Evolutionary conservation across 768 basidiomycete genomes (phyloP).

Genomic region (Porpolomopsis calyptriformis): DNA sequence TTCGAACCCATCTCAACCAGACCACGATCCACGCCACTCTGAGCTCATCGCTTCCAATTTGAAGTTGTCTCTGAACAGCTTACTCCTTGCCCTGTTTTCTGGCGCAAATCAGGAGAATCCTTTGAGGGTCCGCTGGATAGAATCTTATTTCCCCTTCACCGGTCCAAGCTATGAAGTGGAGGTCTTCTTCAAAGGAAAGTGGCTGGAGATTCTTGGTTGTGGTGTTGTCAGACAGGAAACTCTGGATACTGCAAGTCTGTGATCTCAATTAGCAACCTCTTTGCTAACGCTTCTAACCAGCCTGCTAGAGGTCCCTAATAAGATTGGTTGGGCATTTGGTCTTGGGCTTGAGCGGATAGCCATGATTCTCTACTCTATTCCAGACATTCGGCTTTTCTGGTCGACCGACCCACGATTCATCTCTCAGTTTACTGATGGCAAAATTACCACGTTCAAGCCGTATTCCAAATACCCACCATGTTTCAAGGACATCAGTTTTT

Average conservation of each 20-base stretch:
- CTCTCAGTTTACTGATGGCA: slow-evolving; percentile 68
- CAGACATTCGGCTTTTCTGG: slow-evolving; percentile 98
- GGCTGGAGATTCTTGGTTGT: slow-evolving; percentile 92
- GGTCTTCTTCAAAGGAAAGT: slow-evolving; percentile 90
- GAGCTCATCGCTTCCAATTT: slow-evolving; percentile 73
- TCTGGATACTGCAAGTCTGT: slow-evolving; percentile 75
- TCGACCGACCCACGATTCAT: slow-evolving; percentile 80
- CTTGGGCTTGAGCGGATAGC: slow-evolving; percentile 94
- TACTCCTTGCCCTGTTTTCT: slow-evolving; percentile 78
- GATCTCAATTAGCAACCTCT: background rate
- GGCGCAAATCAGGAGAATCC: slow-evolving; percentile 51
- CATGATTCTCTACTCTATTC: slow-evolving; percentile 94
- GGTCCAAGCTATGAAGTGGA: slow-evolving; percentile 97
- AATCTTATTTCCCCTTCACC: slow-evolving; percentile 97
- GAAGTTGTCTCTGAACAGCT: slow-evolving; percentile 79
- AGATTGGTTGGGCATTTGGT: slow-evolving; percentile 97
- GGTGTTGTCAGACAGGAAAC: slow-evolving; percentile 89
- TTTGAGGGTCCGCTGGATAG: slow-evolving; percentile 89
- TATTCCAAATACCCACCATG: slow-evolving; percentile 91
- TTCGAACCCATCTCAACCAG: slow-evolving; percentile 71
- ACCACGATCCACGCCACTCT: slow-evolving; percentile 65
- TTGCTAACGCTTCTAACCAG: background rate
- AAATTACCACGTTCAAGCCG: slow-evolving; percentile 75
- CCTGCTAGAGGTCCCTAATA: slow-evolving; percentile 55
- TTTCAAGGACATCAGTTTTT: slow-evolving; percentile 94